phyloP scores from a whole-genome alignment of 257 asterid species.

The Solanum gracilifrons region DNA sequence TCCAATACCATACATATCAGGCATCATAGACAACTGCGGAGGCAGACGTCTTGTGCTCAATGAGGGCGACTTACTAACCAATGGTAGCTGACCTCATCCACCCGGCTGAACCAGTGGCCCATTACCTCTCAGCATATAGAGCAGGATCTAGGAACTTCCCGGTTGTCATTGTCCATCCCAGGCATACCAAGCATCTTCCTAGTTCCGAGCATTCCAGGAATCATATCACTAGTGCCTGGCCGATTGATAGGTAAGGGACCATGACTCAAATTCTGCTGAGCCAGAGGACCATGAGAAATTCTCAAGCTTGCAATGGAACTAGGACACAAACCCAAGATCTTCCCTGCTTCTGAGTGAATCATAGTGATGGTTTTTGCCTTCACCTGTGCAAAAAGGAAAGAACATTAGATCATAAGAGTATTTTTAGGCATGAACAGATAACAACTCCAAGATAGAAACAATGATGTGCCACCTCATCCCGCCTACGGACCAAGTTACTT shows the following conservation, averaged over 20 bases:
- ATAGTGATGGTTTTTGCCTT: slow-evolving; percentile 46
- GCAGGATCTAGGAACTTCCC: slow-evolving; percentile 75
- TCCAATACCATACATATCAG: no score
- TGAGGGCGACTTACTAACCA: slow-evolving; percentile 40
- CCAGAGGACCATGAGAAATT: no score
- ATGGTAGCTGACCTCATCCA: slow-evolving; percentile 43
- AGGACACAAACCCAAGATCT: no score
- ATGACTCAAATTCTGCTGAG: slow-evolving; percentile 18
- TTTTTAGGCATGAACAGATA: neutral
- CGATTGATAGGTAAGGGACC: slow-evolving; percentile 56
- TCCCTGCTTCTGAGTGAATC: no score
- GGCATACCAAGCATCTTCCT: slow-evolving; percentile 84
- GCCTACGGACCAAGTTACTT: slow-evolving; percentile 68
- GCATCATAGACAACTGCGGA: neutral
- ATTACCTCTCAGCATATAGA: slow-evolving; percentile 61
- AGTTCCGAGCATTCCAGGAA: slow-evolving; percentile 94
- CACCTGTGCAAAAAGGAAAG: slow-evolving; percentile 29
- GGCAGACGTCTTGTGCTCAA: slow-evolving; percentile 42
- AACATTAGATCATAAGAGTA: neutral
- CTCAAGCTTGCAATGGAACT: no score
- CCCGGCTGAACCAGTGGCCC: slow-evolving; percentile 21
- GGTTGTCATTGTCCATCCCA: slow-evolving; percentile 50
- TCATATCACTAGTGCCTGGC: slow-evolving; percentile 82
- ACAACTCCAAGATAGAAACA: neutral
- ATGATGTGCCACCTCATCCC: slow-evolving; percentile 59